phyloP scores from a whole-genome alignment of 2,329 filamentous ascomycete species.

The Exophiala oligosperma region DNA sequence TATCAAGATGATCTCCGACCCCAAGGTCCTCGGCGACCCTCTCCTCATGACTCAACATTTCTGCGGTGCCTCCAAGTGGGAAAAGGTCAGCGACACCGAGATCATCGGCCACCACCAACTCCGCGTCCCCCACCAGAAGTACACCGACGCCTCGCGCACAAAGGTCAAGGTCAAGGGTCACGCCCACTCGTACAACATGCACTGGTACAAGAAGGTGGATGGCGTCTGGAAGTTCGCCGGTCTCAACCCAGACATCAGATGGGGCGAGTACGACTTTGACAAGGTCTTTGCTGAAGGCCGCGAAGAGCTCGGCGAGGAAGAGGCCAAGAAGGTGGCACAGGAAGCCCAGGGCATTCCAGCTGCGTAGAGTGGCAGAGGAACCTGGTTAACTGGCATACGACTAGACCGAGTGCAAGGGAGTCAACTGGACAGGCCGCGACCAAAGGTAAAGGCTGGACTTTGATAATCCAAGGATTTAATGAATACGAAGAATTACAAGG shows the following conservation, averaged over 20 bases:
- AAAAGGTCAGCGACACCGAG: conserved; percentile 29
- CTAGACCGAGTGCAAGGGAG: not conserved
- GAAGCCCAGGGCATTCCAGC: conserved; percentile 27
- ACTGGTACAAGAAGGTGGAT: conserved; percentile 35
- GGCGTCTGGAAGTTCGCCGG: conserved; percentile 36
- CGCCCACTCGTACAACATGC: conserved; percentile 43
- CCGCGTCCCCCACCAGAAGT: conserved; percentile 62
- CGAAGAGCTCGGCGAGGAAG: conserved; percentile 26
- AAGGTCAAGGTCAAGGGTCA: conserved; percentile 60
- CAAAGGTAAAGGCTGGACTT: too few species aligned
- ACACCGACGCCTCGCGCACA: conserved; percentile 51
- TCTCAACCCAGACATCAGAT: conserved; percentile 31
- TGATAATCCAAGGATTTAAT: too few species aligned
- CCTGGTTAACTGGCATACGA: not conserved
- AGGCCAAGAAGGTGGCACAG: conserved; percentile 22
- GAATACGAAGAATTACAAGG: too few species aligned
- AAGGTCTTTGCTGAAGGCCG: conserved; percentile 30
- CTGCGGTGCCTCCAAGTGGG: conserved; percentile 41
- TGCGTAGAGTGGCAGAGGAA: conserved; percentile 2
- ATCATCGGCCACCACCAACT: conserved; percentile 34
- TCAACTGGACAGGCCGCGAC: too few species aligned
- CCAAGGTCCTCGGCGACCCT: conserved; percentile 60
- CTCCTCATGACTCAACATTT: conserved; percentile 66
- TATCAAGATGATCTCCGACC: conserved; percentile 59
- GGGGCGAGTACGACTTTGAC: conserved; percentile 33